Conservation (phyloP, 2,329 filamentous ascomycete genomes). For the Pestalotiopsis sp. region DNA sequence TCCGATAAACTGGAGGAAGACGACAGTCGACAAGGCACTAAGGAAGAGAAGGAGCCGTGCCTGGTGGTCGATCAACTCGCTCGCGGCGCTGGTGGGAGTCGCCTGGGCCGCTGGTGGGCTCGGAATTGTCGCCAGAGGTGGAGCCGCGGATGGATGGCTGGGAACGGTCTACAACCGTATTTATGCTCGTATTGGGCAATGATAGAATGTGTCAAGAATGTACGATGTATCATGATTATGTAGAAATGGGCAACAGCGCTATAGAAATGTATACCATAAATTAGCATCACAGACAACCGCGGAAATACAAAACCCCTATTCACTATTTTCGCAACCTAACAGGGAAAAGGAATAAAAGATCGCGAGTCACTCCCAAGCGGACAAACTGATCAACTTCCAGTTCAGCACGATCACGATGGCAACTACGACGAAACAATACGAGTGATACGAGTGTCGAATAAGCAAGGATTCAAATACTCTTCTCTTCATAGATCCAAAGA, state of each 20-base stretch:
- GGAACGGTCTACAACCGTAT: slow-evolving; percentile 77
- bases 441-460: no score
- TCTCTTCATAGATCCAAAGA: no score
- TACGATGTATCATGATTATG: background rate
- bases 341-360: no score
- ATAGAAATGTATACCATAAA: background rate
- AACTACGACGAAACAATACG: no score
- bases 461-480: no score
- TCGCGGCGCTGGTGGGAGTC: slow-evolving; percentile 55
- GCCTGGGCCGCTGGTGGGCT: slow-evolving; percentile 84
- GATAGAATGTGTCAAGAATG: background rate
- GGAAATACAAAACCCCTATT: no score
- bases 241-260: background rate
- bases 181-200: slow-evolving; percentile 36
- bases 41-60: slow-evolving; percentile 59
- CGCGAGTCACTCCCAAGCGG: no score
- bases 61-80: slow-evolving; percentile 71
- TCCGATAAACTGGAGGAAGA: slow-evolving; percentile 49
- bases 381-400: no score
- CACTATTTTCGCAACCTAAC: no score
- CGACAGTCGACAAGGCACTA: slow-evolving; percentile 49
- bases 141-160: slow-evolving; percentile 73
- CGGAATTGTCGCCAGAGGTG: slow-evolving; percentile 73
- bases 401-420: no score
- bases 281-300: no score